Evolutionary conservation across 192 early-diverging fungal species (phyloP).

Genomic region (Spinellus fusiger): DNA sequence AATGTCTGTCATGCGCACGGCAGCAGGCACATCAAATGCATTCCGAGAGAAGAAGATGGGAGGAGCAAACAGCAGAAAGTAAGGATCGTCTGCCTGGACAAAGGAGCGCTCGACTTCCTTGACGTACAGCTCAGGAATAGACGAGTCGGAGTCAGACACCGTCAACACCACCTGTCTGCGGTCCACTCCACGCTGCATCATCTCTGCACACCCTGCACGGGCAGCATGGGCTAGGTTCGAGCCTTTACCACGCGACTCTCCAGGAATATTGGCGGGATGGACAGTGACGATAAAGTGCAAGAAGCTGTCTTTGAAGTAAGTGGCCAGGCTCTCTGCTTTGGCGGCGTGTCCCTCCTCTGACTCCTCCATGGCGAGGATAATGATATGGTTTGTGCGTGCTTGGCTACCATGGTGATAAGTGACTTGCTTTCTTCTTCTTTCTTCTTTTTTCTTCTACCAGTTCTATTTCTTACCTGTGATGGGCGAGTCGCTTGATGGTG

Average conservation of each 20-base stretch:
- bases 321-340: constrained; percentile 53
- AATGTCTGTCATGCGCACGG: constrained; percentile 67
- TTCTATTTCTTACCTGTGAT: constrained; percentile 57
- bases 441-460: no score
- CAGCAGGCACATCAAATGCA: constrained; percentile 60
- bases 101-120: constrained; percentile 39
- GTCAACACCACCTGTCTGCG: constrained; percentile 59
- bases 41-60: constrained; percentile 56
- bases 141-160: constrained; percentile 68
- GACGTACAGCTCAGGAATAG: constrained; percentile 69
- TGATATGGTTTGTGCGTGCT: constrained; percentile 43
- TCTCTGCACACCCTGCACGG: constrained; percentile 21
- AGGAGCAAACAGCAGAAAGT: constrained; percentile 34
- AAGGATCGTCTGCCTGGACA: constrained; percentile 37
- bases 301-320: constrained; percentile 53
- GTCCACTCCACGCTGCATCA: constrained; percentile 32
- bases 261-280: constrained; percentile 58
- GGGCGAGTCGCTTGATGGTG: constrained; percentile 61
- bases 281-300: constrained; percentile 63
- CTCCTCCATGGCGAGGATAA: constrained; percentile 75
- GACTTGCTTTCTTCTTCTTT: neutral
- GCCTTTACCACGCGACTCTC: constrained; percentile 70
- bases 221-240: constrained; percentile 68
- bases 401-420: constrained; percentile 17
- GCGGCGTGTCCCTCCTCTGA: constrained; percentile 45